phyloP scores from a whole-genome alignment of 305 asterid genomes.

The Fraxinus baroniana region DNA sequence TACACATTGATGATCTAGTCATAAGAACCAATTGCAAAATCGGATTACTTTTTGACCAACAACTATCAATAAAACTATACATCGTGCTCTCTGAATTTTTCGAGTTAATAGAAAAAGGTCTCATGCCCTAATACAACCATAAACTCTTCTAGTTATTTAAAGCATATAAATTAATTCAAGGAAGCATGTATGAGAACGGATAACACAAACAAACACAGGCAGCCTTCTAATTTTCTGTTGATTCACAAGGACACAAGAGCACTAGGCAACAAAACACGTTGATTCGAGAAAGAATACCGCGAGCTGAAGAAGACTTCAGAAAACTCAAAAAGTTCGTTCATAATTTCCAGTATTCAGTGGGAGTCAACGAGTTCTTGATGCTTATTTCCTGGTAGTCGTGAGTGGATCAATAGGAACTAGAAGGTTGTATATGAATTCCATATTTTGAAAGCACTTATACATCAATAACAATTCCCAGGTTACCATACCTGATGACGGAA shows the following conservation, averaged over 20 bases:
- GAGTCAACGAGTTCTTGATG: not conserved
- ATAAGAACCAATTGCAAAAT: conserved; percentile 24
- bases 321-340: not conserved
- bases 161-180: not conserved
- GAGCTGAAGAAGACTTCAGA: not conserved
- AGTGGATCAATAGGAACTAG: not conserved
- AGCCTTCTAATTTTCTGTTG: not conserved
- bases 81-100: not conserved
- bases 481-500: conserved; percentile 85
- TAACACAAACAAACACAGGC: not conserved
- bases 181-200: not conserved
- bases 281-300: not conserved
- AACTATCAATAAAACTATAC: not conserved
- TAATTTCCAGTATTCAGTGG: not conserved
- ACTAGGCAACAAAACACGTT: not conserved
- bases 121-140: not conserved
- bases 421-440: not conserved
- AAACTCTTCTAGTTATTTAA: not conserved
- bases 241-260: not conserved
- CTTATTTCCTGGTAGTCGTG: not conserved
- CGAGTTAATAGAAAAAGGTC: not conserved
- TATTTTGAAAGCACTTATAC: not conserved
- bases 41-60: not conserved
- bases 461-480: not conserved
- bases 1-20: conserved; percentile 93